phyloP scores from a whole-genome alignment of 1,139 yeast species.

The Saccharomyces hybrid region DNA sequence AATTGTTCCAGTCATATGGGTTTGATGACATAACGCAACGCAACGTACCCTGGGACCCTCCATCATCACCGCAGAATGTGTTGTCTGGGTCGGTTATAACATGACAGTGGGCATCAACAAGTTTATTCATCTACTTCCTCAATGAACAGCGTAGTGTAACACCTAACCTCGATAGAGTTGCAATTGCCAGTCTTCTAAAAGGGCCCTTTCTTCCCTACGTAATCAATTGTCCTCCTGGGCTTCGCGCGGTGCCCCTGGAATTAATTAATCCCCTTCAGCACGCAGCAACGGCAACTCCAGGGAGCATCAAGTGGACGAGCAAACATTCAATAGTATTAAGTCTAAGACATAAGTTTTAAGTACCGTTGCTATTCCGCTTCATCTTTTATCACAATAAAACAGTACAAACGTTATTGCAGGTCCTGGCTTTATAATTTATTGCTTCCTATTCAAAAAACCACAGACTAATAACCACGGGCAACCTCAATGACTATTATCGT shows the following conservation, averaged over 20 bases:
- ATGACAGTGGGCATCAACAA: constrained; percentile 64
- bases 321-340: neutral
- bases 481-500: constrained; percentile 28
- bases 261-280: neutral
- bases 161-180: neutral
- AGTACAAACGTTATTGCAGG: neutral
- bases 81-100: constrained; percentile 29
- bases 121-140: constrained; percentile 5
- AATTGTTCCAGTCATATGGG: constrained; percentile 40
- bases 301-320: neutral
- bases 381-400: neutral
- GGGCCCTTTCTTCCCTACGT: constrained; percentile 1
- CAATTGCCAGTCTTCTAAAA: neutral
- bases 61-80: neutral
- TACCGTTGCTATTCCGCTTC: neutral
- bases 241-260: constrained; percentile 6
- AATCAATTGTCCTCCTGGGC: constrained; percentile 1
- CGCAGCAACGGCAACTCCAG: neutral
- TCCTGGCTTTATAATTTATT: neutral
- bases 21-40: constrained; percentile 52
- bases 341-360: neutral
- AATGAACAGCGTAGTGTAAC: neutral
- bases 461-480: neutral
- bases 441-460: neutral
- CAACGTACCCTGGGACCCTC: constrained; percentile 1